Conservation (phyloP, 192 early-diverging fungal species). For the Rhizophagus clarus region DNA sequence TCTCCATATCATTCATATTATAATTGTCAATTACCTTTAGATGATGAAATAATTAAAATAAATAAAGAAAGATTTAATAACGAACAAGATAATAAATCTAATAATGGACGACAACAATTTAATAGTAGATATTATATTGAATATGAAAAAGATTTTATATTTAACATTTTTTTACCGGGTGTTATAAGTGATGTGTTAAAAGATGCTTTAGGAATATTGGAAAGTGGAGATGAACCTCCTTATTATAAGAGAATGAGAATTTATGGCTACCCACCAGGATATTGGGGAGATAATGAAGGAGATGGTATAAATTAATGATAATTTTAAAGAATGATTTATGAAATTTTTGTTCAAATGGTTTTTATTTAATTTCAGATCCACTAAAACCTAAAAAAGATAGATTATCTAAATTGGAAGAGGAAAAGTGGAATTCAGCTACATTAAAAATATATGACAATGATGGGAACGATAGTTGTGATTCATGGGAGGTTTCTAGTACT, state of each 20-base stretch:
- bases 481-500: no score
- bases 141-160: neutral
- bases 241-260: constrained; percentile 15
- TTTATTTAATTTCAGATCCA: constrained; percentile 2
- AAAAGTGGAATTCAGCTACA: neutral
- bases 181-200: constrained; percentile 17
- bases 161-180: constrained; percentile 1
- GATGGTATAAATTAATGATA: neutral
- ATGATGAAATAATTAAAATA: neutral
- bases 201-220: constrained; percentile 18
- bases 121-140: constrained; percentile 17
- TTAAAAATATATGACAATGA: constrained; percentile 13
- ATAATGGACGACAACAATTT: neutral
- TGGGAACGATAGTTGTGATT: neutral
- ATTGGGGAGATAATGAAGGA: constrained; percentile 14
- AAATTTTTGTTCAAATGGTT: neutral
- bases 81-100: neutral
- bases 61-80: constrained; percentile 10
- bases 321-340: neutral
- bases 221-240: constrained; percentile 1
- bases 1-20: constrained; percentile 2
- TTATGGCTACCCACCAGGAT: constrained; percentile 17
- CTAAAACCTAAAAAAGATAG: neutral
- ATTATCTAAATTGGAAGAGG: neutral
- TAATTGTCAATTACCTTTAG: neutral